These are phyloP conservation scores for Ophiostoma ips DNA, from an alignment of 2,329 filamentous ascomycete species.

Conservation along the genomic window DNA sequence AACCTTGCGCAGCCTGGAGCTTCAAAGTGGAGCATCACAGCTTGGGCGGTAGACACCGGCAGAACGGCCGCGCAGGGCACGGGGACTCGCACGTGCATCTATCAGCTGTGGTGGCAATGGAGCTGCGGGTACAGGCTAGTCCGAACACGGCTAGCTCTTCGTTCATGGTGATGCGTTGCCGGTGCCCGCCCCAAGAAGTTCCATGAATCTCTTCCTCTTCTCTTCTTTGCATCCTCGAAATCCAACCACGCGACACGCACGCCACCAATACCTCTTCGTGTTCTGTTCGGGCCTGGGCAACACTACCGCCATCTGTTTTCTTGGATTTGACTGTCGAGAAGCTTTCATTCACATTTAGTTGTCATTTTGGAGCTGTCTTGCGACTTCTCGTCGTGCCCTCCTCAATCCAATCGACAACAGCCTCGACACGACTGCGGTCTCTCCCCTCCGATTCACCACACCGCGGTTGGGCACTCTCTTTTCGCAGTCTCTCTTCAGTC, in stretches of 20 bases:
- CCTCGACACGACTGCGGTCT: background rate
- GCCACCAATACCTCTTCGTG: background rate
- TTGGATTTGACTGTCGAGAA: background rate
- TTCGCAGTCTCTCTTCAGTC: too few species aligned
- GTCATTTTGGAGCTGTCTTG: background rate
- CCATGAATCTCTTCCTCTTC: background rate
- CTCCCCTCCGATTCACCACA: too few species aligned
- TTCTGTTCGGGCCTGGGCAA: background rate
- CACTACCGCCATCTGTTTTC: background rate
- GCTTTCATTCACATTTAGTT: background rate
- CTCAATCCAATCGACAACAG: background rate
- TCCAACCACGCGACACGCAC: background rate
- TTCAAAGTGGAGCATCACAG: slow-evolving; percentile 1
- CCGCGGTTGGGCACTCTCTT: too few species aligned
- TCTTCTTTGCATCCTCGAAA: background rate
- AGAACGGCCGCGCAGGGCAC: slow-evolving; percentile 7
- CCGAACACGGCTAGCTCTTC: background rate
- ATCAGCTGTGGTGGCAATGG: background rate
- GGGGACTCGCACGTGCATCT: slow-evolving; percentile 7
- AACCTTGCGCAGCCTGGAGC: slow-evolving; percentile 21
- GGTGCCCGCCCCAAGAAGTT: too few species aligned
- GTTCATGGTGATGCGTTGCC: background rate
- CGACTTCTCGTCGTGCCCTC: background rate
- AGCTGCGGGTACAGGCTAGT: too few species aligned
- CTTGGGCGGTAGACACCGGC: slow-evolving; percentile 11